Base-by-base conservation (phyloP, 192 early-diverging fungal species). In the Irineochytrium annulatum region DNA sequence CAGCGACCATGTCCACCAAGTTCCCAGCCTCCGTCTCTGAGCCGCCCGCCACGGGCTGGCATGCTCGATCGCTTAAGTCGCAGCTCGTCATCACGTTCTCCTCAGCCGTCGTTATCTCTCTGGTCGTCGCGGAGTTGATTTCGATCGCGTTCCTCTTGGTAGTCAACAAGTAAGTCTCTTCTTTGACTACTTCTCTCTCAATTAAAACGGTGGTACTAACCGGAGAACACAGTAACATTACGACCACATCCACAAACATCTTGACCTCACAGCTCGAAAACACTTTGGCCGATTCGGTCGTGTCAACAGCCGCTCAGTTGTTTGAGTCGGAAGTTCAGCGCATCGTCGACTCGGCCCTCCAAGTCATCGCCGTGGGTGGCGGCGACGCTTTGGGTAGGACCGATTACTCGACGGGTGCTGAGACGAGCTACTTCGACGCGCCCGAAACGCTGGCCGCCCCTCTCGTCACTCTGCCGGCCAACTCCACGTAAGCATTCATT, bases 251-350 rank as follows among this genome's bases (percentile, higher is more conserved):
- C 17, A 37, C 56, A 13, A 5, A 55, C 11, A 34, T 67, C 11
- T 58, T 71, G n/a, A 71, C 55, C 3, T 43, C 57, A 3, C 69
- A 71, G 48, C 33, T 63, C 41, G 29, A 49, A 20, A 31, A 69
- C 34, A 33, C 60, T 2, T 53, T 69, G 24, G 53, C 52, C 16
- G 30, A 52, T 0, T 43, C 55, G 6, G 45, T 49, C 28, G 60
- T 69, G 17, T 3, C 27, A 5, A 53, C 55, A 39, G 67, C 60
- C 4, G 67, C 67, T 31, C 27, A 32, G 43, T 54, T 69, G 44
- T 69, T 69, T 44, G 67, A 69, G 45, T 55, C 31, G 13, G 60
- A 32, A 39, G 53, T 69, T 13, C 20, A 46, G 22, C 37, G 45
- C 30, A 31, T 59, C 34, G 3, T 58, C 3, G 56, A 59, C 46